Conservation (phyloP, 2,329 filamentous ascomycete genomes). For the Colletotrichum agaves region DNA sequence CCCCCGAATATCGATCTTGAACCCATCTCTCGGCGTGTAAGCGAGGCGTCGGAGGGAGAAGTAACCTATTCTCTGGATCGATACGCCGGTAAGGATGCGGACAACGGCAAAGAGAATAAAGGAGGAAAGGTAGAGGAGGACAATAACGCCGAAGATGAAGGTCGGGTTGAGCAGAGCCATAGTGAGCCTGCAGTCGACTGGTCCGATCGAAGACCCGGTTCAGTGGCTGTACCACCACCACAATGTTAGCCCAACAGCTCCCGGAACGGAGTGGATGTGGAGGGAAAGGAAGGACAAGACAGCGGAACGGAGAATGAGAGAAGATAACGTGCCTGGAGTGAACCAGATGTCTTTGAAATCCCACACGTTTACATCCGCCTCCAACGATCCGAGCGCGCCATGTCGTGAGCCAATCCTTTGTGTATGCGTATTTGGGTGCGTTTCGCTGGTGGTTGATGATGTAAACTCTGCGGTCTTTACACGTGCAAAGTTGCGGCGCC, state of each 20-base stretch:
- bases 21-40: slow-evolving; percentile 88
- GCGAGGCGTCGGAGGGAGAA: slow-evolving; percentile 90
- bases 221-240: slow-evolving; percentile 27
- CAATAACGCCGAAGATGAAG: slow-evolving; percentile 85
- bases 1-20: slow-evolving; percentile 89
- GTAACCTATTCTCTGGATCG: slow-evolving; percentile 94
- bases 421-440: slow-evolving; percentile 8
- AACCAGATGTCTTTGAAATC: slow-evolving; percentile 31
- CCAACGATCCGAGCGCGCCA: slow-evolving; percentile 37
- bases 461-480: slow-evolving; percentile 20
- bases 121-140: slow-evolving; percentile 88
- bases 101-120: slow-evolving; percentile 95
- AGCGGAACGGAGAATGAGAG: slow-evolving; percentile 8
- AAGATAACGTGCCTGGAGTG: slow-evolving; percentile 30
- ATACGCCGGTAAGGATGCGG: slow-evolving; percentile 91
- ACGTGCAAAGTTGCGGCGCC: slow-evolving; percentile 33
- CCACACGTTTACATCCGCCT: slow-evolving; percentile 36
- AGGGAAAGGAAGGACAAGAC: neutral
- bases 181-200: slow-evolving; percentile 40
- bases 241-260: slow-evolving; percentile 16
- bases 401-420: slow-evolving; percentile 25
- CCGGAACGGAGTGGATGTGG: slow-evolving; percentile 5
- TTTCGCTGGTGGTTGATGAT: slow-evolving; percentile 14
- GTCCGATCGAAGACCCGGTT: slow-evolving; percentile 22
- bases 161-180: slow-evolving; percentile 79